Conservation (phyloP, 2,329 filamentous ascomycete genomes). For the Xylaria sp. region DNA sequence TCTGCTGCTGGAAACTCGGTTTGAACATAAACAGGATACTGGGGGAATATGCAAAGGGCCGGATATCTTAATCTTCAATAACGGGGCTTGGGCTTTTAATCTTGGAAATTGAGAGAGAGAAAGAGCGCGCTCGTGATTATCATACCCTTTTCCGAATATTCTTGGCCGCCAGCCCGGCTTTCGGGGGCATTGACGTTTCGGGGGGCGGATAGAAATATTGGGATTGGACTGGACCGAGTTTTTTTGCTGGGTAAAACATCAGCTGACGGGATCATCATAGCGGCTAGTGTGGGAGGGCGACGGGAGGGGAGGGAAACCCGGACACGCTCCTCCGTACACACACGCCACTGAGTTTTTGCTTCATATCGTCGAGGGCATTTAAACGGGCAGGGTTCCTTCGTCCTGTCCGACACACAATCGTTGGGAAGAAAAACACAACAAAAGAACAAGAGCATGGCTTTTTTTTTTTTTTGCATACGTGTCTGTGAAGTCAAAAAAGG, state of each 20-base stretch:
- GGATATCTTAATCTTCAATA: constrained; percentile 2
- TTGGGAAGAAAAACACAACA: too few relatives aligned
- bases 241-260: background rate
- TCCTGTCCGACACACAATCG: too few relatives aligned
- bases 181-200: constrained; percentile 4
- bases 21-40: background rate
- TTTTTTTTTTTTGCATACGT: too few relatives aligned
- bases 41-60: background rate
- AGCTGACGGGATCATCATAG: too few relatives aligned
- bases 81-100: constrained; percentile 8
- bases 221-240: background rate
- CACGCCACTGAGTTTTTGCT: too few relatives aligned
- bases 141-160: constrained; percentile 23
- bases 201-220: constrained; percentile 1
- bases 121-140: constrained; percentile 12
- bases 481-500: too few relatives aligned
- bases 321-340: too few relatives aligned
- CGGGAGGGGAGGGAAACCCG: too few relatives aligned
- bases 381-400: too few relatives aligned
- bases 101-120: constrained; percentile 27
- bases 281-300: too few relatives aligned
- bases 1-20: constrained; percentile 4
- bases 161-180: constrained; percentile 5
- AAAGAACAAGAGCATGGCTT: too few relatives aligned
- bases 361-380: too few relatives aligned